phyloP scores from a whole-genome alignment of 2,329 filamentous ascomycete species.

The Mariannaea sp. region DNA sequence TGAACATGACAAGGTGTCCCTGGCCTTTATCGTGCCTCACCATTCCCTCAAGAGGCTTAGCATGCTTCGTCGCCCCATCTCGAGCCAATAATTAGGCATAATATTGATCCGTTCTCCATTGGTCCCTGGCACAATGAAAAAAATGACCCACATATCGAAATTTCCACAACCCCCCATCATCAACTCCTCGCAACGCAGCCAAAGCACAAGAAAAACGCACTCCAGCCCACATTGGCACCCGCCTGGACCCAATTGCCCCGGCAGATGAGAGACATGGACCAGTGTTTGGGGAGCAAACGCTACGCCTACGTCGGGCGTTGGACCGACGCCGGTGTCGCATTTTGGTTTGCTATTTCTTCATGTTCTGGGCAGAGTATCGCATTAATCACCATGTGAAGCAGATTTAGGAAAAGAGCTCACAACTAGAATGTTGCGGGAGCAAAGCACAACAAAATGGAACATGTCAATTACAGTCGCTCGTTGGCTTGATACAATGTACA shows the following conservation, averaged over 20 bases:
- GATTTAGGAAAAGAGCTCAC: no score
- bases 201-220: slow-evolving; percentile 10
- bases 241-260: slow-evolving; percentile 23
- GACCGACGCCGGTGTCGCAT: slow-evolving; percentile 17
- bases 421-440: no score
- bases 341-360: not conserved
- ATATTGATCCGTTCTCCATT: slow-evolving; percentile 2
- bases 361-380: no score
- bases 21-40: slow-evolving; percentile 8
- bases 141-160: not conserved
- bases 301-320: slow-evolving; percentile 25
- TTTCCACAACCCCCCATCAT: not conserved
- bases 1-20: slow-evolving; percentile 2
- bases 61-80: not conserved
- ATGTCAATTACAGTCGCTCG: not conserved
- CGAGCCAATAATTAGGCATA: slow-evolving; percentile 22
- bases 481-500: not conserved
- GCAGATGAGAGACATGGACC: slow-evolving; percentile 35
- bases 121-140: slow-evolving; percentile 21
- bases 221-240: not conserved
- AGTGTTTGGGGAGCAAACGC: slow-evolving; percentile 34
- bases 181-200: not conserved
- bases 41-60: slow-evolving; percentile 7
- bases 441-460: no score
- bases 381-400: no score